These are phyloP conservation scores for Fusarium sublunatum DNA, from an alignment of 2,329 filamentous ascomycete species.

Conservation along the genomic window DNA sequence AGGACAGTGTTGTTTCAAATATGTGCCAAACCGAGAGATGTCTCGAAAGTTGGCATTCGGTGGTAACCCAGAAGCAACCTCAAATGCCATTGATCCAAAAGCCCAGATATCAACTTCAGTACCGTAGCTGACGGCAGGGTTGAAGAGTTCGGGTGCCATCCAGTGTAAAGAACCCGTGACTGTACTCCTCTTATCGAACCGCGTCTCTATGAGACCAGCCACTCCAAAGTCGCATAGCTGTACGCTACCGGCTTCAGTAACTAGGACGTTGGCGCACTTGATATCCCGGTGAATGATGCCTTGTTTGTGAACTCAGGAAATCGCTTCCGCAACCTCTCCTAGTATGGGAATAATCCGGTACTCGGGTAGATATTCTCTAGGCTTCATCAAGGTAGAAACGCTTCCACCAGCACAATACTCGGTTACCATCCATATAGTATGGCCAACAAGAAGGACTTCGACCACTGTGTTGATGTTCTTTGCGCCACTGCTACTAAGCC, in stretches of 20 bases:
- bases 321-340: constrained; percentile 71
- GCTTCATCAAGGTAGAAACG: constrained; percentile 76
- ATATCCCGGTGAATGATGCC: constrained; percentile 77
- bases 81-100: constrained; percentile 81
- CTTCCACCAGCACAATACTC: constrained; percentile 87
- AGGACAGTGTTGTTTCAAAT: constrained; percentile 70
- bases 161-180: constrained; percentile 85
- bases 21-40: constrained; percentile 62
- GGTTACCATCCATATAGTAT: constrained; percentile 86
- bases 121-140: constrained; percentile 71
- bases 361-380: constrained; percentile 73
- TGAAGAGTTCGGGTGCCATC: constrained; percentile 84
- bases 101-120: constrained; percentile 85
- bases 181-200: constrained; percentile 79
- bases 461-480: constrained; percentile 84
- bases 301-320: constrained; percentile 73
- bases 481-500: constrained; percentile 77
- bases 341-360: constrained; percentile 75
- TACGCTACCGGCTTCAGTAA: constrained; percentile 78
- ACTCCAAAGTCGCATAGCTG: constrained; percentile 89
- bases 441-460: constrained; percentile 79
- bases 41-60: constrained; percentile 70
- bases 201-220: constrained; percentile 78
- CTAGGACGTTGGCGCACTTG: constrained; percentile 81
- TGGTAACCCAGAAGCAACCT: constrained; percentile 81